Conservation (phyloP, 176 grass and related monocot genomes). For the Bromus sterilis region DNA sequence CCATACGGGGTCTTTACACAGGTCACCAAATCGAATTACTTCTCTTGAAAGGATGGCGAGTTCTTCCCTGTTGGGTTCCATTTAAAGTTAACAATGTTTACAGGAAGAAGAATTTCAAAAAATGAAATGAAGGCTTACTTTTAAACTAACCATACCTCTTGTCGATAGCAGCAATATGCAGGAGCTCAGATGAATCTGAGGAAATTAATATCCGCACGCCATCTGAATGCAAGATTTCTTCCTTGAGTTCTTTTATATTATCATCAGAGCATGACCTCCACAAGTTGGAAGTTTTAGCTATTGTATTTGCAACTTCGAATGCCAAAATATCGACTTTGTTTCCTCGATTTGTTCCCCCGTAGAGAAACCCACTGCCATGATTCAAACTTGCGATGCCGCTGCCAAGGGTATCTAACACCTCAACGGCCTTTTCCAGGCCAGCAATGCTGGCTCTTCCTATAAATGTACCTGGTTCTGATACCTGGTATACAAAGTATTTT, state of each 20-base stretch:
- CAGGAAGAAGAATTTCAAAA: background rate
- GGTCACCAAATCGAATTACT: conserved; percentile 88
- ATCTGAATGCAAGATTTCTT: conserved; percentile 78
- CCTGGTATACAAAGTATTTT: conserved; percentile 52
- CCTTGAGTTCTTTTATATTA: conserved; percentile 66
- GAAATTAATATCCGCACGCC: conserved; percentile 69
- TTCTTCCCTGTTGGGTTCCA: conserved; percentile 71
- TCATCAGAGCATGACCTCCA: conserved; percentile 78
- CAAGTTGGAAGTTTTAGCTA: conserved; percentile 68
- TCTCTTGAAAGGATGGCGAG: conserved; percentile 74
- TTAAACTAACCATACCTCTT: conserved; percentile 59
- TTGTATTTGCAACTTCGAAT: conserved; percentile 96
- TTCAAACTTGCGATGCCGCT: conserved; percentile 89
- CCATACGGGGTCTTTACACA: conserved; percentile 94
- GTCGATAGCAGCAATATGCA: conserved; percentile 71
- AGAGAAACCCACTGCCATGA: conserved; percentile 69
- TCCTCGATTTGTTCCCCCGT: conserved; percentile 48
- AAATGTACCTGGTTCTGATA: conserved; percentile 67
- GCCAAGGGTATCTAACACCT: conserved; percentile 81
- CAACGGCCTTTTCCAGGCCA: conserved; percentile 78
- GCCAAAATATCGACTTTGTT: conserved; percentile 73
- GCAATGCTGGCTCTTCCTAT: conserved; percentile 76
- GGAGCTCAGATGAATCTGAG: conserved; percentile 49
- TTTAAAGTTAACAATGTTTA: conserved; percentile 9
- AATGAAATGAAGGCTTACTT: background rate